Conservation (phyloP, 73 alveolate genomes). For the Paramecium octaurelia region DNA sequence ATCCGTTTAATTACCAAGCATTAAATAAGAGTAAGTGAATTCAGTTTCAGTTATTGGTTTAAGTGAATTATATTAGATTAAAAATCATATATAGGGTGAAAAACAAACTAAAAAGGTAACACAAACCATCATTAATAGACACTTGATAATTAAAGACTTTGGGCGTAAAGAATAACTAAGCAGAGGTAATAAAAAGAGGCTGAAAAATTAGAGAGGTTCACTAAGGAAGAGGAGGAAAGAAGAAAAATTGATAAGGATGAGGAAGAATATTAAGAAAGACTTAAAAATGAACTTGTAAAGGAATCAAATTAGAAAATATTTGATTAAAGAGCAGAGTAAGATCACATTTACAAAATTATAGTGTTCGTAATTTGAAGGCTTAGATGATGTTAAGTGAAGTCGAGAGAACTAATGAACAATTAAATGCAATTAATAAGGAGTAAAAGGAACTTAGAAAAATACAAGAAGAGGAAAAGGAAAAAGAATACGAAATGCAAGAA, state of each 20-base stretch:
- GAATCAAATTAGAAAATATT: conserved; percentile 38
- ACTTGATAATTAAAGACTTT: neutral
- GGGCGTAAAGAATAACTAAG: conserved; percentile 33
- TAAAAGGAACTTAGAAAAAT: neutral
- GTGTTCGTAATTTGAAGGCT: conserved; percentile 18
- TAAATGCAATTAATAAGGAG: neutral
- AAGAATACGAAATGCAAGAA: neutral
- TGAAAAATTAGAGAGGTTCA: conserved; percentile 26
- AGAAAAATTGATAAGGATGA: conserved; percentile 27
- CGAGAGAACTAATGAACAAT: neutral
- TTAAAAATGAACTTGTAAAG: neutral
- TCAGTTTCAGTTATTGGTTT: neutral
- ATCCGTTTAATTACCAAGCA: neutral
- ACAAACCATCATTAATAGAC: neutral
- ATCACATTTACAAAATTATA: neutral
- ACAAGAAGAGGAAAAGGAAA: neutral
- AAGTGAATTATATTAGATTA: neutral
- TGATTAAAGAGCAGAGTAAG: conserved; percentile 33
- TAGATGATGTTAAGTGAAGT: conserved; percentile 7
- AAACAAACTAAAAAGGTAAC: neutral
- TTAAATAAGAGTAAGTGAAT: neutral
- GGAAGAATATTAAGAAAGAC: conserved; percentile 17
- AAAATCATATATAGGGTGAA: neutral
- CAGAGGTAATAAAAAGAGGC: conserved; percentile 1
- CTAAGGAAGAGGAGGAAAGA: conserved; percentile 41